A percentile compares a stretch with the other conserved stretches of the same genome.
Conservation (phyloP, 345 rosid species). For the Gossypium herbaceum region DNA sequence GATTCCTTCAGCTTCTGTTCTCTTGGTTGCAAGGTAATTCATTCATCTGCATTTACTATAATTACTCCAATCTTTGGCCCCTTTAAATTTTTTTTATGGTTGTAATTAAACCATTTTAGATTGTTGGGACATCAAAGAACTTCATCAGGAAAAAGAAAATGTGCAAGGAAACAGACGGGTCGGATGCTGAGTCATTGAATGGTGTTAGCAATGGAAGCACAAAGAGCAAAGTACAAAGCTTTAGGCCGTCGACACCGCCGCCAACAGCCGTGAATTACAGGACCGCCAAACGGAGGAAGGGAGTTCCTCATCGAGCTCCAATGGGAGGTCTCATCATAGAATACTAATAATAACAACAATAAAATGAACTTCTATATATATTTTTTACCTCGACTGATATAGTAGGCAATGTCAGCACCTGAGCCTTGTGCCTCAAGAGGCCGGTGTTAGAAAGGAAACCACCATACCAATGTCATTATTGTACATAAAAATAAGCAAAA, state of each 20-base stretch:
- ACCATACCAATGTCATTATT: not conserved
- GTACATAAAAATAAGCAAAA: constrained; percentile 4
- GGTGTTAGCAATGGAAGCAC: constrained; percentile 18
- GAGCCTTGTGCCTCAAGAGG: constrained; percentile 23
- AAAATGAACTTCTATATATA: not conserved
- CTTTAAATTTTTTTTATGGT: not conserved
- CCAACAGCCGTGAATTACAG: constrained; percentile 35
- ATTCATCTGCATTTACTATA: not conserved
- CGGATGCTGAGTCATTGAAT: constrained; percentile 31
- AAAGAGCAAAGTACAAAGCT: constrained; percentile 34
- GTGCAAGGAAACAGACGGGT: constrained; percentile 22
- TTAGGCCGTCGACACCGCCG: constrained; percentile 52
- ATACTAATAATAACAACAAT: constrained; percentile 19
- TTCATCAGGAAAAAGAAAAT: constrained; percentile 35
- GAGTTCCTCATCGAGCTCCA: constrained; percentile 60
- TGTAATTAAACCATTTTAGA: constrained; percentile 23
- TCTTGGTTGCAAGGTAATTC: constrained; percentile 59
- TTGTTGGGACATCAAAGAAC: constrained; percentile 47
- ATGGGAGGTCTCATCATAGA: constrained; percentile 57
- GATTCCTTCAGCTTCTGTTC: constrained; percentile 68
- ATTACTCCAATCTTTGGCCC: not conserved
- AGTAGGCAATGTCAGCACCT: not conserved
- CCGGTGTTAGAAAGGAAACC: constrained; percentile 22
- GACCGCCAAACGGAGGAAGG: constrained; percentile 54
- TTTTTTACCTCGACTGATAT: not conserved